Evolutionary conservation across 2,329 filamentous ascomycete genomes (phyloP).

Genomic region (Leptographium wingfieldii): DNA sequence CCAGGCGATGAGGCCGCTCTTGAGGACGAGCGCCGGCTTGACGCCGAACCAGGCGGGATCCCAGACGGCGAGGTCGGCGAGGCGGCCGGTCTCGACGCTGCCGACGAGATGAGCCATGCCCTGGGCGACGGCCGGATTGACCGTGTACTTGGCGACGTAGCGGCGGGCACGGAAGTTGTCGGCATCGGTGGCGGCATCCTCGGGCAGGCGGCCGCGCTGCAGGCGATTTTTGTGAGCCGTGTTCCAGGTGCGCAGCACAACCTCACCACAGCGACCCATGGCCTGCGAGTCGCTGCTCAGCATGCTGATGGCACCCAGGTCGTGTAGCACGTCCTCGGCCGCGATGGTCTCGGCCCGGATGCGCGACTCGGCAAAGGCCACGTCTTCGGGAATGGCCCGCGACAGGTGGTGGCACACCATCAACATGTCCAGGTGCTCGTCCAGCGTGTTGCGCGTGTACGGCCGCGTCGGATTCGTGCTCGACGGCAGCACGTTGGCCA

Average conservation of each 20-base stretch:
- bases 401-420: conserved; percentile 96
- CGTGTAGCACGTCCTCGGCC: conserved; percentile 90
- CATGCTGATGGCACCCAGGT: conserved; percentile 92
- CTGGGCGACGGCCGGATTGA: conserved; percentile 86
- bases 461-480: conserved; percentile 89
- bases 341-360: conserved; percentile 95
- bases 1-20: conserved; percentile 75
- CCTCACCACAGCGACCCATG: conserved; percentile 93
- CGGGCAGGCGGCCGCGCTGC: conserved; percentile 62
- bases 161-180: conserved; percentile 90
- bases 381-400: conserved; percentile 87
- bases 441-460: conserved; percentile 81
- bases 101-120: conserved; percentile 82
- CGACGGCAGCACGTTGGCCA: conserved; percentile 75
- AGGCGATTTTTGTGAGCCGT: conserved; percentile 94
- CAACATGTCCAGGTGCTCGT: conserved; percentile 95
- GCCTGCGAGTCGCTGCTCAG: conserved; percentile 93
- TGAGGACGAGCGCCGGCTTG: conserved; percentile 71
- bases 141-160: conserved; percentile 90
- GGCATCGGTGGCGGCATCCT: conserved; percentile 61
- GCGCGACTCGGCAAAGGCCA: conserved; percentile 86
- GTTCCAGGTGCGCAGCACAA: conserved; percentile 88
- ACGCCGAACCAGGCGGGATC: conserved; percentile 73
- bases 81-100: conserved; percentile 75
- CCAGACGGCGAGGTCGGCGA: conserved; percentile 86